A percentile compares a stretch with the other conserved stretches of the same genome.
These are phyloP conservation scores for Dictyostelium citrinum DNA, from an alignment of 78 protist genomes.

Conservation along the genomic window DNA sequence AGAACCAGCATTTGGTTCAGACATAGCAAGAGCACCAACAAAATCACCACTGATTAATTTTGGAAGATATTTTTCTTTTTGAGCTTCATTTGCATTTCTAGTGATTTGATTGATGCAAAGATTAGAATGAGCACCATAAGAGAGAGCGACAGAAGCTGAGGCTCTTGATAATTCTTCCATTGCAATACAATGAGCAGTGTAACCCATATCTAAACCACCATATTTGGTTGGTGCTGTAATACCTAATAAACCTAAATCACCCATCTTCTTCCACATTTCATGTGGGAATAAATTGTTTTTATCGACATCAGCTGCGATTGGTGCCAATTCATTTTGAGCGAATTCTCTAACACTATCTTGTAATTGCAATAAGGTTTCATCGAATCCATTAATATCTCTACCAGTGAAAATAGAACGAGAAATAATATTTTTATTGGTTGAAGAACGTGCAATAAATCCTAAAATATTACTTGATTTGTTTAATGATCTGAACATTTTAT, in stretches of 20 bases:
- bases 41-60: constrained; percentile 92
- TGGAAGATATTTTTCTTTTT: constrained; percentile 82
- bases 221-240: constrained; percentile 89
- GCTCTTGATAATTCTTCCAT: constrained; percentile 92
- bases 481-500: not conserved
- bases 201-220: constrained; percentile 89
- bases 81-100: constrained; percentile 92
- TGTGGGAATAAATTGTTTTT: constrained; percentile 75
- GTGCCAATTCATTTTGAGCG: constrained; percentile 87
- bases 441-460: not conserved
- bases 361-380: constrained; percentile 52
- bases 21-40: constrained; percentile 96
- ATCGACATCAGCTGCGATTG: constrained; percentile 89
- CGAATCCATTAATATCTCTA: constrained; percentile 31
- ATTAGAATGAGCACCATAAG: constrained; percentile 96
- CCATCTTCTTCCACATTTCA: constrained; percentile 87
- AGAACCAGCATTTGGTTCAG: constrained; percentile 95
- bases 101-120: constrained; percentile 93
- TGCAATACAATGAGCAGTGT: constrained; percentile 85
- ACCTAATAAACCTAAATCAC: constrained; percentile 94
- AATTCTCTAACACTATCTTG: constrained; percentile 76
- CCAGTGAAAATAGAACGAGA: not conserved
- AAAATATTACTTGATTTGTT: not conserved
- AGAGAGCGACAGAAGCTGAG: constrained; percentile 87
- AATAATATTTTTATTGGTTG: not conserved